Percentiles rank a stretch among this genome's conserved stretches.
Evolutionary conservation across 257 asterid species (phyloP).

Genomic region (Lithospermum erythrorhizon): DNA sequence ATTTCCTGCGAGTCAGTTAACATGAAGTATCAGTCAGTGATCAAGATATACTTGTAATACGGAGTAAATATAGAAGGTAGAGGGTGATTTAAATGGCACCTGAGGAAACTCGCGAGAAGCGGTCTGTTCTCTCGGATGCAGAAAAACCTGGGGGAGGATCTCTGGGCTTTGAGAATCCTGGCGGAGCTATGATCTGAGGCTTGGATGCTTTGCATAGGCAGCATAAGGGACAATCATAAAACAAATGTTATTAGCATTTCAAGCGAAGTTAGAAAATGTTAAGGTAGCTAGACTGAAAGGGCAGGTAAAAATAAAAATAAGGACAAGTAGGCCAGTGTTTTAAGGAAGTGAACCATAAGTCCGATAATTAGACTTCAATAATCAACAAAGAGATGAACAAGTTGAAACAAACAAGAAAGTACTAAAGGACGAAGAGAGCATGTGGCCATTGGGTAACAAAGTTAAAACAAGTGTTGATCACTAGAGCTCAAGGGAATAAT

Average conservation of each 20-base stretch:
- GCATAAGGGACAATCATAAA: conserved; percentile 6
- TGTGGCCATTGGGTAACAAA: no score
- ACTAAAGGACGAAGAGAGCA: no score
- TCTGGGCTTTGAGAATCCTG: conserved; percentile 67
- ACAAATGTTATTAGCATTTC: neutral
- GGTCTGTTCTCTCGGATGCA: conserved; percentile 33
- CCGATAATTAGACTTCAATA: no score
- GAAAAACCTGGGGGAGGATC: conserved; percentile 86
- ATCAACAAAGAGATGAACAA: no score
- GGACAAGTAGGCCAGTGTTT: no score
- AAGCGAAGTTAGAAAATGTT: neutral
- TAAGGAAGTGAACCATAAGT: no score
- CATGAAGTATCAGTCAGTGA: neutral
- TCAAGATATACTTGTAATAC: neutral
- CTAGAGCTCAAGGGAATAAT: neutral
- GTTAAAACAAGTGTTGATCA: no score
- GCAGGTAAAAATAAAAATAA: no score
- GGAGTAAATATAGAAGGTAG: conserved; percentile 2
- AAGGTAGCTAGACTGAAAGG: no score
- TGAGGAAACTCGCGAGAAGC: conserved; percentile 36
- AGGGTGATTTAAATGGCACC: conserved; percentile 22
- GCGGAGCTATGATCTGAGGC: conserved; percentile 62
- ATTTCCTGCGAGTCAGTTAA: conserved; percentile 34
- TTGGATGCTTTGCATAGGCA: conserved; percentile 35
- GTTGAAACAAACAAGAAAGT: no score